These are phyloP conservation scores for Podospora sp. DNA, from an alignment of 495 filamentous ascomycete genomes.

Conservation along the genomic window DNA sequence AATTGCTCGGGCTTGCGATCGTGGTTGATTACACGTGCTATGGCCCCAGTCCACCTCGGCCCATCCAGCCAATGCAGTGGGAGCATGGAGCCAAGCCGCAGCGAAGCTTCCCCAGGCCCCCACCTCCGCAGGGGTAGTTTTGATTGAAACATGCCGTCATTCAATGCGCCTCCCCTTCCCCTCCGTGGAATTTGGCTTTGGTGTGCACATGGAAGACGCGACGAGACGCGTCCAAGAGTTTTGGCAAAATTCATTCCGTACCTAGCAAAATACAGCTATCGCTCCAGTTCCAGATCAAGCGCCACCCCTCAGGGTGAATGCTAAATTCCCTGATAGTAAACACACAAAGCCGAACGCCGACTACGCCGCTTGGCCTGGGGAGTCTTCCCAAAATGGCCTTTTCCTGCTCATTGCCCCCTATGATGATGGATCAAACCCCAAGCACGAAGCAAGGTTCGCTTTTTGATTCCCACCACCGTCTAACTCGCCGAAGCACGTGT, in stretches of 20 bases:
- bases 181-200: neutral
- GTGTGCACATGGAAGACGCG: slow-evolving; percentile 10
- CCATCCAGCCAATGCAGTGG: slow-evolving; percentile 8
- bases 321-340: neutral
- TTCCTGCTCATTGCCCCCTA: slow-evolving; percentile 5
- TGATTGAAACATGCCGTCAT: slow-evolving; percentile 27
- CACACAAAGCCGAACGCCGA: neutral
- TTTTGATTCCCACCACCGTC: neutral
- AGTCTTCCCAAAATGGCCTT: neutral
- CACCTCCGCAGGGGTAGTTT: slow-evolving; percentile 13
- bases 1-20: neutral
- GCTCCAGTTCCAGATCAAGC: neutral
- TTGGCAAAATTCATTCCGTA: slow-evolving; percentile 7
- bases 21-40: slow-evolving; percentile 15
- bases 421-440: neutral
- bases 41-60: neutral
- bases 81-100: slow-evolving; percentile 4
- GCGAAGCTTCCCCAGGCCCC: slow-evolving; percentile 16
- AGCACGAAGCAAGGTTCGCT: neutral
- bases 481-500: neutral
- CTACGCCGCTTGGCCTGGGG: neutral
- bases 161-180: slow-evolving; percentile 17
- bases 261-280: neutral
- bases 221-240: neutral
- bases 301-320: neutral